Conservation (phyloP, 306 rosid genomes). For the Dicorynia guianensis region DNA sequence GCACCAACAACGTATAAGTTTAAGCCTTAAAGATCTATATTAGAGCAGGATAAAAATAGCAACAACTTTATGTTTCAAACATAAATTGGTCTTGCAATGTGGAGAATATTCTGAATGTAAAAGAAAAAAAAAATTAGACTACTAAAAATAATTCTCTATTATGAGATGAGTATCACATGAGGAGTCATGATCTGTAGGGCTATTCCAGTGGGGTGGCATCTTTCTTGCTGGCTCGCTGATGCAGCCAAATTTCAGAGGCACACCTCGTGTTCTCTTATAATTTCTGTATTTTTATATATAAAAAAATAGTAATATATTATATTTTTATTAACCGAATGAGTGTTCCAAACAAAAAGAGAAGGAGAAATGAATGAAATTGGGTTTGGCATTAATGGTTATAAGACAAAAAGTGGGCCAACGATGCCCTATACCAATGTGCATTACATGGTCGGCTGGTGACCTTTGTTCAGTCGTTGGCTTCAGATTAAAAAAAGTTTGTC, state of each 20-base stretch:
- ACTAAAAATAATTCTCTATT: no score
- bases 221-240: constrained; percentile 3
- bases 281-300: not conserved
- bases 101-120: no score
- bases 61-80: no score
- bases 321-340: not conserved
- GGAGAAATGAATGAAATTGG: constrained; percentile 25
- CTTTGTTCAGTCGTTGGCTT: not conserved
- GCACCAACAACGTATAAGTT: no score
- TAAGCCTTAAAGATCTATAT: no score
- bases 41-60: no score
- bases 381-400: constrained; percentile 21
- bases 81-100: no score
- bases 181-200: not conserved
- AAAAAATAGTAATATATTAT: not conserved
- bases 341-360: constrained; percentile 17
- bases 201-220: constrained; percentile 5
- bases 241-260: constrained; percentile 14
- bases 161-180: no score
- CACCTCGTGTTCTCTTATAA: constrained; percentile 11
- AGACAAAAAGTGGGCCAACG: constrained; percentile 14
- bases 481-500: no score
- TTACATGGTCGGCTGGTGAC: constrained; percentile 19
- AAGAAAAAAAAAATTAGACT: no score
- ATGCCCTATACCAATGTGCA: not conserved